Conservation (phyloP, 805 yeast genomes). For the Hanseniaspora clermontiae region DNA sequence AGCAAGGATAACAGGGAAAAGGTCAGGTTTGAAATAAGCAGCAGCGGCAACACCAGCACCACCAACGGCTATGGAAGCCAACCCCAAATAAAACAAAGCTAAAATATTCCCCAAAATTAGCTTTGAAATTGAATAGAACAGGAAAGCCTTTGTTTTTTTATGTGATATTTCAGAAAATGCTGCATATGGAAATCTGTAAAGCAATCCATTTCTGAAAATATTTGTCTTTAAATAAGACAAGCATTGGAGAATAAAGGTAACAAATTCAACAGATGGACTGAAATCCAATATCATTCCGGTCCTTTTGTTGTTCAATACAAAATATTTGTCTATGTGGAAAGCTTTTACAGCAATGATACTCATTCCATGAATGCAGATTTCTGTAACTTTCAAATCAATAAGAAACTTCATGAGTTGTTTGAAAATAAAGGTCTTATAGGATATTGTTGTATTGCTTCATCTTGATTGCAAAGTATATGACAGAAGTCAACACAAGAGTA, state of each 20-base stretch:
- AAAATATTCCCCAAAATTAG: background rate
- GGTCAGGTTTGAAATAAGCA: background rate
- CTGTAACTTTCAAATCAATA: background rate
- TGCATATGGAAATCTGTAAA: background rate
- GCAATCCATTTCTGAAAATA: slow-evolving; percentile 4
- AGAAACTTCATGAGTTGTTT: background rate
- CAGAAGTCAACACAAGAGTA: background rate
- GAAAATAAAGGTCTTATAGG: background rate
- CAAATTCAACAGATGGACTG: background rate
- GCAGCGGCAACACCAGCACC: background rate
- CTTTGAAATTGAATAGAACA: background rate
- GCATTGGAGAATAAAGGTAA: background rate
- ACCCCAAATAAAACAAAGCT: background rate
- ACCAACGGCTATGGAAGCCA: background rate
- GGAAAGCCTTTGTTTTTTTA: background rate
- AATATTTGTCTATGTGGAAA: background rate
- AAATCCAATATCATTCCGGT: background rate
- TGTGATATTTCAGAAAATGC: background rate
- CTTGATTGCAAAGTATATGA: background rate
- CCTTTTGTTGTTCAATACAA: background rate
- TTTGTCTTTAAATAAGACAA: background rate
- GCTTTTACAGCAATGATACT: background rate
- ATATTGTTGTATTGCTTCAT: background rate
- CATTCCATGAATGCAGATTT: background rate
- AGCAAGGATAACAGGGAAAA: background rate